Evolutionary conservation across 73 alveolate genomes (phyloP).

Genomic region (Tetrahymena elliotti): DNA sequence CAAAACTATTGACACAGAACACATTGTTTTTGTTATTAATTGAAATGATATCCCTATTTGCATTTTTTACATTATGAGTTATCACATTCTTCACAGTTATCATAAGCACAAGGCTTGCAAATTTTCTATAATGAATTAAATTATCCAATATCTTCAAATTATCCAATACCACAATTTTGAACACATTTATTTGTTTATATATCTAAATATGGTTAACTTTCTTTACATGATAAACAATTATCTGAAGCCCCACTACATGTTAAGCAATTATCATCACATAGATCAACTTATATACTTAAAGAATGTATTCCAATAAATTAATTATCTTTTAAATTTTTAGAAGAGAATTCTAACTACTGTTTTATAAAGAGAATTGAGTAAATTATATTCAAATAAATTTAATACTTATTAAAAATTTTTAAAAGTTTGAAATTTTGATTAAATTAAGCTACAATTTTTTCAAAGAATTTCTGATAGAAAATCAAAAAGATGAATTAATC

Average conservation of each 20-base stretch:
- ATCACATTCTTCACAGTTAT: background rate
- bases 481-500: too few relatives aligned
- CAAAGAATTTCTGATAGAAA: too few relatives aligned
- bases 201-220: background rate
- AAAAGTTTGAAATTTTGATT: background rate
- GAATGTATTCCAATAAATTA: background rate
- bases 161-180: background rate
- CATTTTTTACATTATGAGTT: background rate
- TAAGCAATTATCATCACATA: background rate
- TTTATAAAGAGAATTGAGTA: background rate
- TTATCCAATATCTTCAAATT: background rate
- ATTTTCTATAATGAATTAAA: background rate
- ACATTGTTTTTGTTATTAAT: background rate
- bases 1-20: background rate
- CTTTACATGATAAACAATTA: background rate
- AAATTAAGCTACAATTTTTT: background rate
- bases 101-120: background rate
- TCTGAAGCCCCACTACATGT: background rate
- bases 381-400: background rate
- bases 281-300: background rate
- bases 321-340: background rate
- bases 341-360: background rate
- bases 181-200: background rate
- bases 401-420: too few relatives aligned
- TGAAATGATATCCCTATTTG: background rate